Conservation (phyloP, 805 yeast species). For the Wickerhamomyces ciferrii region DNA sequence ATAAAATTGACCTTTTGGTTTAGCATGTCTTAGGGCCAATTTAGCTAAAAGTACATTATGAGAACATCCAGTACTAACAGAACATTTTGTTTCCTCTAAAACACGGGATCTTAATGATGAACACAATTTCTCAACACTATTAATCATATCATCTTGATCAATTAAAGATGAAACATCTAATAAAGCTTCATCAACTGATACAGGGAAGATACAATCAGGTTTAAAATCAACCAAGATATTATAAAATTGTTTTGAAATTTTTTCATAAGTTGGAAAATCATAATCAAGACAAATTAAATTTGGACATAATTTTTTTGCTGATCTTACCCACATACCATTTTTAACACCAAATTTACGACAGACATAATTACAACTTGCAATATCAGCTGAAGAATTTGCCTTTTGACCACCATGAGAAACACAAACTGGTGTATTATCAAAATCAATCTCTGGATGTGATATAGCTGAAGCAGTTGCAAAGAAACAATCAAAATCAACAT, state of each 20-base stretch:
- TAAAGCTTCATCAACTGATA: constrained; percentile 91
- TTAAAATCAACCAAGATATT: constrained; percentile 42
- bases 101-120: constrained; percentile 31
- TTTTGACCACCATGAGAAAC: constrained; percentile 42
- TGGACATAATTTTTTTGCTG: constrained; percentile 66
- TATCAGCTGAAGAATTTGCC: constrained; percentile 51
- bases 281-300: constrained; percentile 57
- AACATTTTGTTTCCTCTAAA: constrained; percentile 43
- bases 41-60: constrained; percentile 73
- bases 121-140: constrained; percentile 21
- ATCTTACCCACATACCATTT: constrained; percentile 87
- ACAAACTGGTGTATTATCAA: constrained; percentile 52
- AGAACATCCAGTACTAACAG: constrained; percentile 79
- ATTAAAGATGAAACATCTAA: constrained; percentile 48
- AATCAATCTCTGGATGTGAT: constrained; percentile 45
- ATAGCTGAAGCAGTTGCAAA: constrained; percentile 82
- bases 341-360: constrained; percentile 75
- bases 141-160: constrained; percentile 16
- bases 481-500: constrained; percentile 91
- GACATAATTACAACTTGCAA: constrained; percentile 88
- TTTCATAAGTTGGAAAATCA: constrained; percentile 70
- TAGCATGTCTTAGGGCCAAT: constrained; percentile 65
- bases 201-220: constrained; percentile 49
- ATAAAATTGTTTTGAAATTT: constrained; percentile 60
- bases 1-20: constrained; percentile 65